Base-by-base conservation (phyloP, 371 early-diverging fungal species). In the Mucor piriformis region DNA sequence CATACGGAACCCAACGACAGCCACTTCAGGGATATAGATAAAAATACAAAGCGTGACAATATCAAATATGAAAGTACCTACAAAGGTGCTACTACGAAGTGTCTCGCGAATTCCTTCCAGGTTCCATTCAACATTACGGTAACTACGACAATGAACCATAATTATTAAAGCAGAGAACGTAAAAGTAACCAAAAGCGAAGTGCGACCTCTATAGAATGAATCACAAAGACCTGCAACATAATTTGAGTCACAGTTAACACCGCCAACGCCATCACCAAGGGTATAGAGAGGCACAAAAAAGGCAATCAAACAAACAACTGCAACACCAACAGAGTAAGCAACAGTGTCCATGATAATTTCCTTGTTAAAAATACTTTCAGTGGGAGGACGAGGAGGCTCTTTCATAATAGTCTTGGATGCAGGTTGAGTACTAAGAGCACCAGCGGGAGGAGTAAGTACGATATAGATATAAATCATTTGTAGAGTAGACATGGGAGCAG, bases 391-490 rank as follows among this genome's bases (percentile, higher is more conserved):
- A 21, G 97, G 98, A 6, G 87, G 87, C 33, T 89, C 85, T 23
- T 83, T 69, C 93, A 97, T 94, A 38, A 94, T 81, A 15, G 87
- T 85, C 21, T 58, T 64, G 61, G 92, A 92, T 2, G 87, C 86
- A 50, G 87, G 89, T 67, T 97, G 97, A 6, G 89, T 77, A 40
- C 92, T 91, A 6, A 92, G 67, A 18, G 83, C 81, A 66, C 89
- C 87, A 21, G 93, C 92, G 2, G 93, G 93, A 37, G 97, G 95
- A 18, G 88, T 83, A 29, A 71, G 57, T 0, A 63, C 57, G 20
- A 70, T 43, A 38, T 63, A 69, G 24, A 69, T 54, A 40, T 61
- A 70, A 21, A 76, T 53, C 65, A 73, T 66, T 53, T 73, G 70
- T 8, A 73, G 42, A 11, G 70, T 73, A 32, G 73, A 76, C 38